A percentile compares a stretch with the other conserved stretches of the same genome.
Evolutionary conservation across 768 basidiomycete species (phyloP).

Genomic region (Leccinum imitatum): DNA sequence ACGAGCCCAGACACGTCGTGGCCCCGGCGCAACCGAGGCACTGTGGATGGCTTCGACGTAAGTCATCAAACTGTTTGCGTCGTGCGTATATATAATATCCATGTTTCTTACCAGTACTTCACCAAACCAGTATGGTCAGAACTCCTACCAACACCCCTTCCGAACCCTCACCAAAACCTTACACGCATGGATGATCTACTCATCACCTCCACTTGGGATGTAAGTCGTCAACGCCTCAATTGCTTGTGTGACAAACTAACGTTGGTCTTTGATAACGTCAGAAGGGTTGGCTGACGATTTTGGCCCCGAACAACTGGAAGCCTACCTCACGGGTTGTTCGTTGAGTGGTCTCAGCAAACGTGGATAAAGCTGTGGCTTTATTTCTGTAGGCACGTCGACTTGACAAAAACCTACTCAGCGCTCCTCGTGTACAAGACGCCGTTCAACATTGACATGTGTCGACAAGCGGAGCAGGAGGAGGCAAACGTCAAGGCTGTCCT

Average conservation of each 20-base stretch:
- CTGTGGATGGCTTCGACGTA: conserved; percentile 58
- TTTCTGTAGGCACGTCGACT: conserved; percentile 78
- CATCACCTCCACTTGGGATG: conserved; percentile 93
- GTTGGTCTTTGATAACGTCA: conserved; percentile 55
- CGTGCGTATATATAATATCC: background rate
- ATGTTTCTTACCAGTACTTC: conserved; percentile 37
- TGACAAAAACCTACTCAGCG: conserved; percentile 75
- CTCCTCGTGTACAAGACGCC: conserved; percentile 83
- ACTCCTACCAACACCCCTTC: conserved; percentile 69
- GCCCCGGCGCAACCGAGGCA: no score
- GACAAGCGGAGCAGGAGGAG: conserved; percentile 71
- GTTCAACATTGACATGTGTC: conserved; percentile 77
- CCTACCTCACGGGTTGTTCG: no score
- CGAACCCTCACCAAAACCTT: conserved; percentile 80
- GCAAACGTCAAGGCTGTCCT: conserved; percentile 68
- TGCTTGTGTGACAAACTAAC: background rate
- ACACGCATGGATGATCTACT: conserved; percentile 93
- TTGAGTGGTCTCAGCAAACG: conserved; percentile 31
- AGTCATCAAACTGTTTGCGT: conserved; percentile 33
- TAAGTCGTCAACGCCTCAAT: conserved; percentile 43
- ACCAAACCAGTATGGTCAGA: conserved; percentile 88
- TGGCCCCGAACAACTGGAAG: no score
- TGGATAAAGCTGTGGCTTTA: background rate
- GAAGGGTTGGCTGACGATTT: conserved; percentile 69
- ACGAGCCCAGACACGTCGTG: no score